Evolutionary conservation across 2,329 filamentous ascomycete genomes (phyloP).

Genomic region (Epichloe aotearoae): DNA sequence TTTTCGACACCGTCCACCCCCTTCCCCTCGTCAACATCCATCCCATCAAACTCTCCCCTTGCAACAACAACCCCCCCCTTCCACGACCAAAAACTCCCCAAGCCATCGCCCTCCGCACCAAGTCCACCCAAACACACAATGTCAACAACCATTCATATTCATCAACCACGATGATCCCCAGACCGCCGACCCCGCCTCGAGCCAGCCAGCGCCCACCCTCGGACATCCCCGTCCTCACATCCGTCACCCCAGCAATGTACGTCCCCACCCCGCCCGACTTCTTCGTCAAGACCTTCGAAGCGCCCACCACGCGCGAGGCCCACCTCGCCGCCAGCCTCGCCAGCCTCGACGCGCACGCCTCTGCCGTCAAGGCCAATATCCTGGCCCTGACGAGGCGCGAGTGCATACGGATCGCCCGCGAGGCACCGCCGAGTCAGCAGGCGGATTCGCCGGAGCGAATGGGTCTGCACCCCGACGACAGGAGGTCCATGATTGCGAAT

Average conservation of each 20-base stretch:
- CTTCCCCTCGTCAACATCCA: too few species aligned
- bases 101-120: too few species aligned
- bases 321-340: conserved; percentile 12
- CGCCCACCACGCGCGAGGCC: conserved; percentile 8
- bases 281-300: conserved; percentile 5
- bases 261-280: conserved; percentile 17
- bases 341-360: conserved; percentile 13
- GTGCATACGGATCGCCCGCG: conserved; percentile 17
- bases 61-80: too few species aligned
- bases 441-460: not conserved
- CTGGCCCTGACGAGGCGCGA: conserved; percentile 17
- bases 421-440: not conserved
- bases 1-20: too few species aligned
- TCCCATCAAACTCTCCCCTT: too few species aligned
- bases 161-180: too few species aligned
- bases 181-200: not conserved
- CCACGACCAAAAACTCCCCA: too few species aligned
- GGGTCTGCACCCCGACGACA: not conserved
- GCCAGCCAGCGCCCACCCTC: too few species aligned
- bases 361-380: conserved; percentile 18
- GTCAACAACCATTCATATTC: too few species aligned
- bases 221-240: conserved; percentile 9
- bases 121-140: too few species aligned
- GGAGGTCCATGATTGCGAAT: conserved; percentile 16
- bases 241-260: conserved; percentile 20